A percentile compares a stretch with the other conserved stretches of the same genome.
Conservation (phyloP, 2,329 filamentous ascomycete species). For the Aspergillus sp. region DNA sequence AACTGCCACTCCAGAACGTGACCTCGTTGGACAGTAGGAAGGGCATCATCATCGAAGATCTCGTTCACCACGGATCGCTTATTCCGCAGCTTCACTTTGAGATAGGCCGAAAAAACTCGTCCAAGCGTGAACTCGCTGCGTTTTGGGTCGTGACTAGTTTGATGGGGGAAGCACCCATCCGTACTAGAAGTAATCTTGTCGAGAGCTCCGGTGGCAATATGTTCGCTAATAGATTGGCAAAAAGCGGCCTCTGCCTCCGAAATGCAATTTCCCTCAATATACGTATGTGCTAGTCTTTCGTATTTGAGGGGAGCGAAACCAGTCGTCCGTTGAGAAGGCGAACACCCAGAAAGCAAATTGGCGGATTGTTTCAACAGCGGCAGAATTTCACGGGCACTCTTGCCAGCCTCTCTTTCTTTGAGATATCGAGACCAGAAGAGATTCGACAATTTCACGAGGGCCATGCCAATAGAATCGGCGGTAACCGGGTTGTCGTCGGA, state of each 20-base stretch:
- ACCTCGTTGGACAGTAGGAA: slow-evolving; percentile 28
- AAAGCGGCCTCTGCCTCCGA: slow-evolving; percentile 39
- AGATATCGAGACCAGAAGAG: slow-evolving; percentile 49
- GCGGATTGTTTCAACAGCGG: slow-evolving; percentile 43
- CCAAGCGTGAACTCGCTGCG: slow-evolving; percentile 37
- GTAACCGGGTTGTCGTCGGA: slow-evolving; percentile 15
- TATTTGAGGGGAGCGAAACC: slow-evolving; percentile 46
- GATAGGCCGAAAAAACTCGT: slow-evolving; percentile 36
- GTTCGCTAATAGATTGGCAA: slow-evolving; percentile 39
- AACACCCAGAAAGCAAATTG: slow-evolving; percentile 34
- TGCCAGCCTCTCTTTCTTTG: slow-evolving; percentile 40
- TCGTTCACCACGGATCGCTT: slow-evolving; percentile 24
- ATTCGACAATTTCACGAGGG: slow-evolving; percentile 45
- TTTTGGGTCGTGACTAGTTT: slow-evolving; percentile 34
- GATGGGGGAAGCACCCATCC: slow-evolving; percentile 25
- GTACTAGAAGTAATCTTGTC: slow-evolving; percentile 28
- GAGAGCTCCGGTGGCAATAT: slow-evolving; percentile 40
- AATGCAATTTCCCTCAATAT: slow-evolving; percentile 37
- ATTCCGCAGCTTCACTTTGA: slow-evolving; percentile 37
- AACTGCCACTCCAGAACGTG: slow-evolving; percentile 41
- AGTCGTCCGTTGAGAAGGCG: slow-evolving; percentile 32
- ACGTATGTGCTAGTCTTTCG: slow-evolving; percentile 44
- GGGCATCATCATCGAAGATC: slow-evolving; percentile 33
- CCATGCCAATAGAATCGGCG: slow-evolving; percentile 25
- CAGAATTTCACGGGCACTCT: slow-evolving; percentile 35